Conservation (phyloP, 768 basidiomycete species). For the Boletus barrowsii region DNA sequence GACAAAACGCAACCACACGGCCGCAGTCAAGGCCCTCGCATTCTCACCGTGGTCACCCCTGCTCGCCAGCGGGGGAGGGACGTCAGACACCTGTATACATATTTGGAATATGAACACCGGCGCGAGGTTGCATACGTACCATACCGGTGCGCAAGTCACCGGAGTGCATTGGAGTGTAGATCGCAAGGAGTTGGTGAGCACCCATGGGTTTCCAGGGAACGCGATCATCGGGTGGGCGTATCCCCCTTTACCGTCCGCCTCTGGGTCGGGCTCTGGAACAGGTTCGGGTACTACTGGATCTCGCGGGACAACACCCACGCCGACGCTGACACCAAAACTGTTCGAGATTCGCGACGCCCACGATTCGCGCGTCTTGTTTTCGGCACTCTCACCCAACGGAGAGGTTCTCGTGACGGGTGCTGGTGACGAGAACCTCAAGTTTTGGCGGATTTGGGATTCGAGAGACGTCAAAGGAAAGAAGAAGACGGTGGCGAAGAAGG, state of each 20-base stretch:
- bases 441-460: constrained; percentile 86
- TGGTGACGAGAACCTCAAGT: constrained; percentile 95
- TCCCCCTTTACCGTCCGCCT: constrained; percentile 43
- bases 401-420: constrained; percentile 91
- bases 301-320: constrained; percentile 17
- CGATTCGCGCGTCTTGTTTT: constrained; percentile 86
- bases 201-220: constrained; percentile 93
- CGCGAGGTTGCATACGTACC: constrained; percentile 81
- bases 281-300: constrained; percentile 24
- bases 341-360: constrained; percentile 84
- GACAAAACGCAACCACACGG: constrained; percentile 89
- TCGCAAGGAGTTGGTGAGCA: constrained; percentile 85
- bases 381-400: constrained; percentile 81
- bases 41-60: constrained; percentile 97
- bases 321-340: constrained; percentile 18
- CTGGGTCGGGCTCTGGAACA: constrained; percentile 60
- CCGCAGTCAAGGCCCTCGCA: constrained; percentile 85
- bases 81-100: constrained; percentile 87
- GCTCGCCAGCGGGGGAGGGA: constrained; percentile 92
- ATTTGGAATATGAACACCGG: constrained; percentile 93
- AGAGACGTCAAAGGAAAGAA: constrained; percentile 36
- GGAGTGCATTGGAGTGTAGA: constrained; percentile 86
- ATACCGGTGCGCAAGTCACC: constrained; percentile 89
- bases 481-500: constrained; percentile 29
- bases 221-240: constrained; percentile 80